Evolutionary conservation across 306 rosid genomes (phyloP).

Genomic region (Cicer judaicum): DNA sequence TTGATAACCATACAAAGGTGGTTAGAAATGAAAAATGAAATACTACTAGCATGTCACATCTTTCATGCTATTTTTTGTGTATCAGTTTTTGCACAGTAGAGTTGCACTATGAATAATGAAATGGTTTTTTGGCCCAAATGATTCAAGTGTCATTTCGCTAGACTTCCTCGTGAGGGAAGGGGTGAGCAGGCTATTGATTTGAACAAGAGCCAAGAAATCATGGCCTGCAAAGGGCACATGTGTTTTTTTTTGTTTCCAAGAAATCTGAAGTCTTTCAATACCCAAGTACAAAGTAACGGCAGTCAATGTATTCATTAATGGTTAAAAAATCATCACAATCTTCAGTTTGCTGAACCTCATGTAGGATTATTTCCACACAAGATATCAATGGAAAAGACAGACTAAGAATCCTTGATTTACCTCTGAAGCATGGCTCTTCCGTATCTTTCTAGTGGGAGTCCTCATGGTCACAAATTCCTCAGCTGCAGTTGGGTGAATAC

Average conservation of each 20-base stretch:
- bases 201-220: constrained; percentile 6
- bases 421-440: constrained; percentile 63
- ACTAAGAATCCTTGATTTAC: constrained; percentile 51
- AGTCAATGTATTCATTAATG: not conserved
- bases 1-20: not conserved
- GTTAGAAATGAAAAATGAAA: constrained; percentile 9
- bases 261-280: constrained; percentile 8
- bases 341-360: constrained; percentile 21
- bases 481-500: constrained; percentile 93
- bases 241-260: not conserved
- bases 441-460: constrained; percentile 76
- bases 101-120: constrained; percentile 1
- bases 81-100: not conserved
- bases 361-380: constrained; percentile 9
- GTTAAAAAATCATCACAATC: not conserved
- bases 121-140: not conserved
- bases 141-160: not conserved
- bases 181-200: constrained; percentile 15
- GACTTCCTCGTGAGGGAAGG: not conserved
- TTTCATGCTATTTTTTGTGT: not conserved
- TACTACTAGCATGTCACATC: not conserved
- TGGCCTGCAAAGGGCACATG: not conserved
- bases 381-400: constrained; percentile 35
- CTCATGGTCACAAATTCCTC: constrained; percentile 98
- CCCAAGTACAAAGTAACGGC: constrained; percentile 21